Percentiles rank a stretch among this genome's conserved stretches.
These are phyloP conservation scores for Rhytidhysteron rufulum DNA, from an alignment of 2,329 filamentous ascomycete genomes.

Conservation along the genomic window DNA sequence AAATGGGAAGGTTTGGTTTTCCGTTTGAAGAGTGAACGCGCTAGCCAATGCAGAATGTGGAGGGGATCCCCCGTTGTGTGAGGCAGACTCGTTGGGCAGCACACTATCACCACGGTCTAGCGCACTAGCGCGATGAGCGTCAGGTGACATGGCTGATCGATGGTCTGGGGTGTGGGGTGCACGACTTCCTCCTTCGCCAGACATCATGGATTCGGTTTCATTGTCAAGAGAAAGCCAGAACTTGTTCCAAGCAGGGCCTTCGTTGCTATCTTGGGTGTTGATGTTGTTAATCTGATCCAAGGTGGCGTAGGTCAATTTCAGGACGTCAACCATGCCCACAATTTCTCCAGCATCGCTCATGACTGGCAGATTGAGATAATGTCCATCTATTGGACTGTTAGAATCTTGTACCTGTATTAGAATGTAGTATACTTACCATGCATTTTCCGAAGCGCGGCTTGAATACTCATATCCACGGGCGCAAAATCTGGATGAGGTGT, in stretches of 20 bases:
- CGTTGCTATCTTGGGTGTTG: slow-evolving; percentile 71
- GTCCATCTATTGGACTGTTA: slow-evolving; percentile 66
- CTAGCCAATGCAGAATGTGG: slow-evolving; percentile 61
- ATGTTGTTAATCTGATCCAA: slow-evolving; percentile 96
- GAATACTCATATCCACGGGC: slow-evolving; percentile 98
- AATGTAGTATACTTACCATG: slow-evolving; percentile 60
- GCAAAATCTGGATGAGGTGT: slow-evolving; percentile 98
- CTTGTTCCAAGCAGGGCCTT: slow-evolving; percentile 98
- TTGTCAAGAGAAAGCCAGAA: slow-evolving; percentile 97
- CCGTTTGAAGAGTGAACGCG: slow-evolving; percentile 49
- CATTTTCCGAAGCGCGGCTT: slow-evolving; percentile 97
- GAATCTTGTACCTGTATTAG: slow-evolving; percentile 9
- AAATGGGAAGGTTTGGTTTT: slow-evolving; percentile 86
- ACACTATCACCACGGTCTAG: slow-evolving; percentile 77
- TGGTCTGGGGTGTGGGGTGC: slow-evolving; percentile 61
- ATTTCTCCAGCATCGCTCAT: slow-evolving; percentile 98
- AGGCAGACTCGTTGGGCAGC: slow-evolving; percentile 89
- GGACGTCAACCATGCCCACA: slow-evolving; percentile 97
- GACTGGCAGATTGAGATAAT: slow-evolving; percentile 95
- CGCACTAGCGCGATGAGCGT: slow-evolving; percentile 55
- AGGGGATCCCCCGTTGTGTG: slow-evolving; percentile 78
- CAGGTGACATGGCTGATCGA: slow-evolving; percentile 78
- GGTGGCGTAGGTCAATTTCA: slow-evolving; percentile 97
- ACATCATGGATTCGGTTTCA: slow-evolving; percentile 94
- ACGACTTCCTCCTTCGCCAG: slow-evolving; percentile 79